Conservation (phyloP, 305 asterid genomes). For the Solanum hybrid region DNA sequence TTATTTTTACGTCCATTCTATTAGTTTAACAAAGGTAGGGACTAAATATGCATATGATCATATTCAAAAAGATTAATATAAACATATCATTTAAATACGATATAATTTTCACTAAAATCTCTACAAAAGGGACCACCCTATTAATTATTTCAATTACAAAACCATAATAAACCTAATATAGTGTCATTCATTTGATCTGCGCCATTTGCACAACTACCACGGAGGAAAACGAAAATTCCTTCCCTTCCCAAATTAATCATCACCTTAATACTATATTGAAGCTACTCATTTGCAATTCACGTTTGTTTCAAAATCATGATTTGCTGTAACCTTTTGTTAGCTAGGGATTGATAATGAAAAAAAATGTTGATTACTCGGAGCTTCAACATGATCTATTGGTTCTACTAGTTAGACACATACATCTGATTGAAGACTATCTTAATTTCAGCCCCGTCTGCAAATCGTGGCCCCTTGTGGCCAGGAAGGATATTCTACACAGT, state of each 20-base stretch:
- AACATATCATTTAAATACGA: too few species aligned
- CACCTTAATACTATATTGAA: not conserved
- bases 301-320: not conserved
- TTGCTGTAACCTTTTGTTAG: too few species aligned
- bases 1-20: too few species aligned
- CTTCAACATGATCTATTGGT: not conserved
- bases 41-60: not conserved
- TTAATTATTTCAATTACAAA: not conserved
- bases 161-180: not conserved
- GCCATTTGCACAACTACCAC: not conserved
- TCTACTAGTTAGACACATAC: not conserved
- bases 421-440: not conserved
- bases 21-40: too few species aligned
- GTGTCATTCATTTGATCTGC: too few species aligned
- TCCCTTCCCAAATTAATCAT: not conserved
- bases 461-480: not conserved
- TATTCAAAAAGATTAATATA: too few species aligned
- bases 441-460: not conserved
- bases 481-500: not conserved
- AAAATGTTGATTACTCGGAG: not conserved
- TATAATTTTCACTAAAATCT: not conserved
- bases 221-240: not conserved
- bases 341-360: not conserved
- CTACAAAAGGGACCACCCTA: not conserved
- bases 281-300: not conserved